Evolutionary conservation across 2,329 filamentous ascomycete genomes (phyloP), one percentile per base, ranked within the genome.

Genomic region (Colletotrichum tofieldiae): DNA sequence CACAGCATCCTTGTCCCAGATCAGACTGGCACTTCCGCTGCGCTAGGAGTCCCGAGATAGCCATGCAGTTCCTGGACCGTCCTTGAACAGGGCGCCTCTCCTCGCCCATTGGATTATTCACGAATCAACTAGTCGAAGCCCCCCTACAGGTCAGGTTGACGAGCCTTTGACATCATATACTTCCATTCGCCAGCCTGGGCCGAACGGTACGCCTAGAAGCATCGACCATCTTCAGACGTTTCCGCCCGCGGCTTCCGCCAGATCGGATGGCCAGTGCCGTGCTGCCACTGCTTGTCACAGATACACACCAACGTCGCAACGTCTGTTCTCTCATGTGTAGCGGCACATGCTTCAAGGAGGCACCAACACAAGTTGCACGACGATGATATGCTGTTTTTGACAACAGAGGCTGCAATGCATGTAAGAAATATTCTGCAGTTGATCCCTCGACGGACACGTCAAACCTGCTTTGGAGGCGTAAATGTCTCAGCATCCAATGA

Each of bases 211-310:
- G 37, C 11, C 12, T 29, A 43, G 35, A 37, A 29, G 52, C 37
- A 23, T 14, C 37, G n/a, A 37, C 35, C 16, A 29, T 8, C n/a
- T n/a, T 23, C 16, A 43, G 55, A 56, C n/a, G 35, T 43, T 32
- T 12, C 26, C 39, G 23, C 49, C 68, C 47, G 55, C 63, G 41
- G 58, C 7, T 18, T n/a, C 64, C 49, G 54, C 37, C 37, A 45
- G 12, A 62, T 72, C 69, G 45, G 69, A 68, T 45, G 65, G 52
- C 39, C 61, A 37, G 39, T 54, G 52, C 45, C 54, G 39, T 32
- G 51, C 69, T 64, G 65, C 52, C 45, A 55, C 45, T 45, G 58
- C 41, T 35, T 68, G 49, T 68, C 65, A 67, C 23, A 35, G 41
- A 47, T 26, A 2, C 12, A n/a, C 29, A 39, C 37, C 45, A 29